Evolutionary conservation across 1,139 yeast genomes (phyloP).

Genomic region (Yamadazyma atmosphaerica): DNA sequence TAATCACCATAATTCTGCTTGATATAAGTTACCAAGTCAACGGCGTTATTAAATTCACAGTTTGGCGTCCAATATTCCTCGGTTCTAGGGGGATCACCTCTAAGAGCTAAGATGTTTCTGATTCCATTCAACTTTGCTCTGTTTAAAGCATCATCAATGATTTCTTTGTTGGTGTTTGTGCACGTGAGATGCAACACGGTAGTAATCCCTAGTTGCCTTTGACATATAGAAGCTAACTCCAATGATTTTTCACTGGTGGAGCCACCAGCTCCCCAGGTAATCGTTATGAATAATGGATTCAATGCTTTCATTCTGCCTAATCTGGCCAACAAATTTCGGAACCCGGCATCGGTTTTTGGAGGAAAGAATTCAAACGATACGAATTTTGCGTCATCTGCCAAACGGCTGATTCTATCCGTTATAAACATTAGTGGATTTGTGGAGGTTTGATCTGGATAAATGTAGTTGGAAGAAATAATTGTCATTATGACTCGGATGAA

Average conservation of each 20-base stretch:
- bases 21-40: slow-evolving; percentile 81
- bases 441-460: background rate
- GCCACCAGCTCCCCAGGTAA: slow-evolving; percentile 99
- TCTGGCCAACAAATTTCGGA: slow-evolving; percentile 80
- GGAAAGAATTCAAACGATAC: slow-evolving; percentile 96
- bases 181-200: slow-evolving; percentile 95
- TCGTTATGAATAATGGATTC: slow-evolving; percentile 85
- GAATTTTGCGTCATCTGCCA: slow-evolving; percentile 51
- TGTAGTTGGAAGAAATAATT: too few relatives aligned
- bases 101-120: slow-evolving; percentile 80
- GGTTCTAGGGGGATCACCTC: slow-evolving; percentile 96
- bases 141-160: slow-evolving; percentile 76
- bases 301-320: slow-evolving; percentile 84
- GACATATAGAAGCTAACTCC: slow-evolving; percentile 78
- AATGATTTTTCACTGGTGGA: slow-evolving; percentile 85
- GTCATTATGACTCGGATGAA: background rate
- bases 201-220: slow-evolving; percentile 72
- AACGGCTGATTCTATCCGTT: slow-evolving; percentile 47
- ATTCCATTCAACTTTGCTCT: slow-evolving; percentile 78
- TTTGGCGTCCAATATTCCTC: slow-evolving; percentile 64
- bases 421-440: slow-evolving; percentile 11
- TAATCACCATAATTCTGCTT: slow-evolving; percentile 66
- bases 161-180: slow-evolving; percentile 78
- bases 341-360: slow-evolving; percentile 89
- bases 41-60: slow-evolving; percentile 69